phyloP scores from a whole-genome alignment of 257 asterid species.

The Solanum virginianum region DNA sequence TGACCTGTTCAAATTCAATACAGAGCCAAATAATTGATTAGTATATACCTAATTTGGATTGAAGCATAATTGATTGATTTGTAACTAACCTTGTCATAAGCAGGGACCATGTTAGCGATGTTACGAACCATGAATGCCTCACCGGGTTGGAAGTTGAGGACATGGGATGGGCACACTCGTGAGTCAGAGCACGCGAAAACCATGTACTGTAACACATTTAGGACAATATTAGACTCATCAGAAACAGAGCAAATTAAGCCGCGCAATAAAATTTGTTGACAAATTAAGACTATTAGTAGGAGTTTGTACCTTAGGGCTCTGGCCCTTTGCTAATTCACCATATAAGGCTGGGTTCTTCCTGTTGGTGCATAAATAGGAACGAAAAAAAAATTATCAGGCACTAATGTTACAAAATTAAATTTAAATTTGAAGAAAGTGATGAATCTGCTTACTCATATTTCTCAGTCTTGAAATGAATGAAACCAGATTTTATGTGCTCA shows the following conservation, averaged over 20 bases:
- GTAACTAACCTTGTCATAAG: constrained; percentile 55
- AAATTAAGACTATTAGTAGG: neutral
- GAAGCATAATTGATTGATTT: neutral
- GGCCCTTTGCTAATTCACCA: constrained; percentile 76
- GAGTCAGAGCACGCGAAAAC: constrained; percentile 89
- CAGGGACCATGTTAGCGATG: constrained; percentile 89
- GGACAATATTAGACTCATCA: neutral
- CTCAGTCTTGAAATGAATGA: constrained; percentile 71
- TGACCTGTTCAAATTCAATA: constrained; percentile 27
- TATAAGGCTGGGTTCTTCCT: constrained; percentile 62
- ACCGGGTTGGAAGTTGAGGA: constrained; percentile 72
- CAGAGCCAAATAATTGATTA: neutral
- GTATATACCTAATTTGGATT: neutral
- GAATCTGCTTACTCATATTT: constrained; percentile 56
- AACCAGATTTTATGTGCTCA: constrained; percentile 69
- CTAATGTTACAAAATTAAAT: neutral
- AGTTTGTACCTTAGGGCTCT: constrained; percentile 66
- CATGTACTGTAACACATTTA: constrained; percentile 46
- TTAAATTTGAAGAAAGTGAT: neutral
- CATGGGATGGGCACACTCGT: constrained; percentile 89
- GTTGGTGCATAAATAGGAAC: neutral
- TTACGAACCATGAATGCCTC: constrained; percentile 81
- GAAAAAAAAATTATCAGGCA: neutral
- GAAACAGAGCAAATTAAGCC: neutral
- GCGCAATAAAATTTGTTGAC: neutral